Evolutionary conservation across 805 yeast species (phyloP), one percentile per base, ranked within the genome.

Genomic region (Wickerhamiella dianesei): DNA sequence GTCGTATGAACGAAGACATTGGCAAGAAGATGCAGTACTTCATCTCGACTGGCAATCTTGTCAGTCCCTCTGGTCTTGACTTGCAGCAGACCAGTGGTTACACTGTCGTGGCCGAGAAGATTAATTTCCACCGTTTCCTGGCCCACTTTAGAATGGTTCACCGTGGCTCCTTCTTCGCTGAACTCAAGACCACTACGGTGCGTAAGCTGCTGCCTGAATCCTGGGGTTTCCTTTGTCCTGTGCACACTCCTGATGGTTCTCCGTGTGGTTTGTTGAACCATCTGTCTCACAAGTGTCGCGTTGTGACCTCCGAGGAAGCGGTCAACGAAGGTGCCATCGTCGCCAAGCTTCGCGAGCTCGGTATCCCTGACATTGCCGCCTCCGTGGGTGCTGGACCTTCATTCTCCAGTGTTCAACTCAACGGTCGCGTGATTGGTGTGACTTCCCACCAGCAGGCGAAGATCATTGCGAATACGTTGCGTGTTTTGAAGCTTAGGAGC

Each of bases 111-210:
- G 98, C 97, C 3, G 98, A 92, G 69, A 92, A 92, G 67, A 92
- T 92, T 67, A 92, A 92, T 64, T 92, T 87, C 74, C 82, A 92
- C 67, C 82, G 98, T 62, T 92, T 92, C 70, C 79, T 92, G 54
- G 80, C 97, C n/a, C 98, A 92, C 71, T 92, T 92, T 75, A 74
- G 98, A 69, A 92, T 92, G 98, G 97, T 92, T 45, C 98, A 92
- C 68, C 82, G 98, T 77, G 98, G 98, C 67, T 86, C 97, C 54
- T 92, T 92, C 79, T 92, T 92, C 64, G 96, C 98, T 41, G 95
- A 89, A 65, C 75, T 92, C 68, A 92, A 92, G 64, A 92, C 98
- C 39, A 92, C 98, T 20, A 82, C 97, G 1, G 98, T 92, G 43
- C 79, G 98, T 71, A 92, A 92, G 65, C 71, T 92, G 58, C 74